Evolutionary conservation across 805 yeast genomes (phyloP), one percentile per base, ranked within the genome.

Genomic region (Blastobotrys terrestris): DNA sequence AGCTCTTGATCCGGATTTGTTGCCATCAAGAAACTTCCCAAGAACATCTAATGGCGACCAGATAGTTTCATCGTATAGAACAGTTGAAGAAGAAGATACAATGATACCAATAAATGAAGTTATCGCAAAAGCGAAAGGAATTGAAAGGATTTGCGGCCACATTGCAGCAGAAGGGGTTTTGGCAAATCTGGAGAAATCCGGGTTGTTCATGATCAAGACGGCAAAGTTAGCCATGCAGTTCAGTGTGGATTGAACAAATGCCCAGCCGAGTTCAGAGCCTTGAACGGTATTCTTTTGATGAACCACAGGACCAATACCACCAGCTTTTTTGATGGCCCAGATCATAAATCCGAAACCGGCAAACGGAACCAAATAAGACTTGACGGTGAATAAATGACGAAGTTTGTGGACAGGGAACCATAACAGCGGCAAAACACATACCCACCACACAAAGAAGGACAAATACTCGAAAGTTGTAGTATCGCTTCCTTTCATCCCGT

Each of bases 41-140:
- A 89, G 72, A 2, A 87, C 87, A 59, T 86, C 95, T 53, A 89
- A 71, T 5, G 97, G 97, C 50, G 85, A 79, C 97, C 97, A 89
- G 64, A 78, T 78, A 31, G 87, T 78, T 57, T 77, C 80, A 21
- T 85, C 87, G 65, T 81, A 87, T 60, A 87, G 64, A 3, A 76
- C 66, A 44, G 81, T 73, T 2, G 94, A 84, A 1, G 96, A 87
- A 6, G 95, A 84, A 22, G 95, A 83, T 19, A 89, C 88, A 55
- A 89, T 72, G 54, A 89, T 84, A 66, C 97, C 96, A 64, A 90
- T 83, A 59, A 90, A 75, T 3, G 95, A 84, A 35, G 95, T 89
- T 54, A 88, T 62, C 2, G 90, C 84, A 69, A 87, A 89, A 60
- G 87, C 79, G 18, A 85, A 55, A 39, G 96, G 96, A 56, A 90